A percentile compares a stretch with the other conserved stretches of the same genome.
These are phyloP conservation scores for Mucor irregularis DNA, from an alignment of 371 early-diverging fungal species.

Conservation along the genomic window DNA sequence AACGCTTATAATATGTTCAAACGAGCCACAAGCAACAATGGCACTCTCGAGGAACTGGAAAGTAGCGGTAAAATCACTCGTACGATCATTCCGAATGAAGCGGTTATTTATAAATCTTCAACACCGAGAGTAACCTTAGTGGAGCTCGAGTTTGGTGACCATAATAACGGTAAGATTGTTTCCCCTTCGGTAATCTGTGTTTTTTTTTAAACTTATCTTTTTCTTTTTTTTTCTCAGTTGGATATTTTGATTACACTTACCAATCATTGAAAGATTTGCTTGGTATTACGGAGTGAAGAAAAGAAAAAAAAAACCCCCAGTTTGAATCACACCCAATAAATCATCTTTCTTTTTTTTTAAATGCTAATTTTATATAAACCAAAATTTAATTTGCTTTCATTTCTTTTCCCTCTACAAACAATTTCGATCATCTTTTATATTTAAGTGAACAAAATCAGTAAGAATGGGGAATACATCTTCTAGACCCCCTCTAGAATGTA, in stretches of 20 bases:
- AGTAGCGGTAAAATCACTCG: neutral
- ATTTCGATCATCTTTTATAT: neutral
- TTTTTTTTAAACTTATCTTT: neutral
- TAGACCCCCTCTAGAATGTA: neutral
- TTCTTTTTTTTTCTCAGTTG: slow-evolving; percentile 26
- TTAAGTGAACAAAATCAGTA: no score
- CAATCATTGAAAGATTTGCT: slow-evolving; percentile 29
- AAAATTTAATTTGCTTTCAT: neutral
- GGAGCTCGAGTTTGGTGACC: slow-evolving; percentile 32
- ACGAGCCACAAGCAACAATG: slow-evolving; percentile 15
- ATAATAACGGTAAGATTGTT: slow-evolving; percentile 41
- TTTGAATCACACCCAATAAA: slow-evolving; percentile 13
- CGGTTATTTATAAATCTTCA: slow-evolving; percentile 17
- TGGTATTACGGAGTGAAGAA: neutral
- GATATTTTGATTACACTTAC: slow-evolving; percentile 40
- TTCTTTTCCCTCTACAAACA: neutral
- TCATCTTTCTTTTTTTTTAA: neutral
- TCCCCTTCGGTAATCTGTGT: neutral
- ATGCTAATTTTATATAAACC: neutral
- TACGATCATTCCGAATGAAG: slow-evolving; percentile 32
- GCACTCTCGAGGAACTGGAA: slow-evolving; percentile 10
- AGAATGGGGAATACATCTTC: slow-evolving; percentile 14
- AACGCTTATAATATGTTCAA: slow-evolving; percentile 43
- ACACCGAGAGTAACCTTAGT: slow-evolving; percentile 19
- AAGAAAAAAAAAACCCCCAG: no score